Conservation (phyloP, 208 protist genomes). For the Perkinsela sp. region DNA sequence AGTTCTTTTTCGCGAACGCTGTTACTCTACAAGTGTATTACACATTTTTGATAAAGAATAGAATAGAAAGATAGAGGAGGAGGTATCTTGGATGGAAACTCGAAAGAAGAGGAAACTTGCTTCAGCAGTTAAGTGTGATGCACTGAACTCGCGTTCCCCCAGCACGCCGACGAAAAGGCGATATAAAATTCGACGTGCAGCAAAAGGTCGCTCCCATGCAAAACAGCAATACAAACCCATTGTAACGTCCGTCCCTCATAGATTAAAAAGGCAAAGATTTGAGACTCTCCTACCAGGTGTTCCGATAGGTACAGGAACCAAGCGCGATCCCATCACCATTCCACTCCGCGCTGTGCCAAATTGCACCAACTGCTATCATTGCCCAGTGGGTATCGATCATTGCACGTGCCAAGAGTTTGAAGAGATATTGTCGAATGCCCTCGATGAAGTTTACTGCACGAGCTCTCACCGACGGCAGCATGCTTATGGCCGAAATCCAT, state of each 20-base stretch:
- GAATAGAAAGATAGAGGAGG: too few species aligned
- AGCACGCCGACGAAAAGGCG: too few species aligned
- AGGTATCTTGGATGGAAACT: too few species aligned
- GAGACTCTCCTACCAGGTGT: background rate
- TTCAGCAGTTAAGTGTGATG: too few species aligned
- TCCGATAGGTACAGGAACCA: background rate
- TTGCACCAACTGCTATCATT: background rate
- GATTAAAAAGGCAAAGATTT: background rate
- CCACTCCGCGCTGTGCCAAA: background rate
- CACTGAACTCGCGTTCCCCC: too few species aligned
- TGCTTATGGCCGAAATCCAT: background rate
- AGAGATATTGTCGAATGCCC: background rate
- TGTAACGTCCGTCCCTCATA: background rate
- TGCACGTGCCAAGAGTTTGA: background rate
- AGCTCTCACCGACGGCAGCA: background rate
- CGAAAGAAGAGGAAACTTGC: too few species aligned
- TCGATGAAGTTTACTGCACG: background rate
- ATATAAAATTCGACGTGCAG: too few species aligned
- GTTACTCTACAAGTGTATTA: too few species aligned
- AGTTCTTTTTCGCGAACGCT: too few species aligned
- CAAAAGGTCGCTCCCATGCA: too few species aligned
- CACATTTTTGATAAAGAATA: too few species aligned
- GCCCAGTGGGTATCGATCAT: background rate
- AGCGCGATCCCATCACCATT: background rate
- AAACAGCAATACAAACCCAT: too few species aligned